Evolutionary conservation across 176 grass and related monocot genomes (phyloP), one percentile per base, ranked within the genome.

Genomic region (Carex cristatella): DNA sequence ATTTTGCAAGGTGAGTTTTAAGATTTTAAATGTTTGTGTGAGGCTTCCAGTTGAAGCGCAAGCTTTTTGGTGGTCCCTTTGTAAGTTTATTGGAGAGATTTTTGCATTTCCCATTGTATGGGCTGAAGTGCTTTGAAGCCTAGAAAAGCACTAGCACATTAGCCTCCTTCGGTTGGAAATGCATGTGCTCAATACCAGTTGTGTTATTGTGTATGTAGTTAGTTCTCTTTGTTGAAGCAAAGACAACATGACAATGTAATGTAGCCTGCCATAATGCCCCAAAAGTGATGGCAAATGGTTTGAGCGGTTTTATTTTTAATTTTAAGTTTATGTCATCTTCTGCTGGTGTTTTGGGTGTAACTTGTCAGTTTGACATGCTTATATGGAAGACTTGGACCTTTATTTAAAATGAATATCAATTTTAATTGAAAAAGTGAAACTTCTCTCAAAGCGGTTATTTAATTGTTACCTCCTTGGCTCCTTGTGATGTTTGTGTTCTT

Each of bases 11-110:
- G 84, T 93, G 81, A 61, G 90, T 87, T 59, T 38, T 79, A 27
- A 46, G 55, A 85, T 77, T 85, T 86, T 73, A 80, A 65, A 70
- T 28, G 69, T 92, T 86, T 40, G 56, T 71, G 44, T 69, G 55
- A 74, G 61, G 32, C 59, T 81, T 85, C 56, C 46, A 27, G 56
- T 65, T 38, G 83, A 89, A 94, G 92, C 90, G 83, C 90, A 94
- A 92, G 92, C 92, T 92, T 78, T 78, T 86, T 51, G 64, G 66
- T 73, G 84, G 69, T 94, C 68, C 54, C 46, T 81, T 71, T 90
- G 81, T 62, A 23, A 77, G 92, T 91, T 91, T 51, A 87, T 79
- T 84, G 69, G 19, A 60, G 76, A 84, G 59, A 70, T 84, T 85
- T 87, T 75, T 82, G 89, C 84, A 69, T 85, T 91, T 83, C 63